phyloP scores from a whole-genome alignment of 1,284 basidiomycete genomes.

The Heterobasidion annosum region DNA sequence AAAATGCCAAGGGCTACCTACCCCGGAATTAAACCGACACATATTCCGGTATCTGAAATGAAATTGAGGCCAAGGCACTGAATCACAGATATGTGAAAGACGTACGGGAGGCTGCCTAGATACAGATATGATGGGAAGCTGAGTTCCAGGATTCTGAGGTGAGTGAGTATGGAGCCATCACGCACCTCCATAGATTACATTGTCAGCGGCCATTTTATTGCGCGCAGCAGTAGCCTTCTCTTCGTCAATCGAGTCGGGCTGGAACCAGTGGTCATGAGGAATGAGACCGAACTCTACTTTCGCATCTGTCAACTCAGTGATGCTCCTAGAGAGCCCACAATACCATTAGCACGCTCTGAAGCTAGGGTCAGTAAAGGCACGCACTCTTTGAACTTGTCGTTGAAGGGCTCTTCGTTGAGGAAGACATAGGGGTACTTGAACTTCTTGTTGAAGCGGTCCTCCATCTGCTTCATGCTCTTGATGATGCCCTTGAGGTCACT shows the following conservation, averaged over 20 bases:
- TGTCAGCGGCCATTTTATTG: background rate
- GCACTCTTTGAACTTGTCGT: conserved; percentile 64
- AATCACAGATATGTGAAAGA: conserved; percentile 7
- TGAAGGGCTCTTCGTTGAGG: conserved; percentile 71
- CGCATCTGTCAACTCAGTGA: conserved; percentile 53
- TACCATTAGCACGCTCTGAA: background rate
- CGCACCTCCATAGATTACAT: conserved; percentile 56
- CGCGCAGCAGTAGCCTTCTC: conserved; percentile 38
- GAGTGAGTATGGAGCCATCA: background rate
- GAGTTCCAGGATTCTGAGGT: background rate
- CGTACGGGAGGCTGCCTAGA: conserved; percentile 56
- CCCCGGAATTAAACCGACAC: conserved; percentile 90
- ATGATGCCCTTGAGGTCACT: conserved; percentile 64
- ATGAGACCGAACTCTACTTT: conserved; percentile 75
- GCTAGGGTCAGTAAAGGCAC: conserved; percentile 4
- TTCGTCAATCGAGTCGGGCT: conserved; percentile 69
- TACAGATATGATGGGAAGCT: background rate
- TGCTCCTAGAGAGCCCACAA: conserved; percentile 33
- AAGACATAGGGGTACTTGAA: conserved; percentile 78
- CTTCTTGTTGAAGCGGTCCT: conserved; percentile 75
- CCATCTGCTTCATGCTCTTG: conserved; percentile 63
- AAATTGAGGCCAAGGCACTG: background rate
- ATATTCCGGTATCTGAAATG: conserved; percentile 63
- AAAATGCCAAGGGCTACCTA: conserved; percentile 27
- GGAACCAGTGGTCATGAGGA: conserved; percentile 38